Percentiles rank a stretch among this genome's conserved stretches.
Conservation (phyloP, 2,329 filamentous ascomycete genomes). For the Chrysosporium queenslandicum region DNA sequence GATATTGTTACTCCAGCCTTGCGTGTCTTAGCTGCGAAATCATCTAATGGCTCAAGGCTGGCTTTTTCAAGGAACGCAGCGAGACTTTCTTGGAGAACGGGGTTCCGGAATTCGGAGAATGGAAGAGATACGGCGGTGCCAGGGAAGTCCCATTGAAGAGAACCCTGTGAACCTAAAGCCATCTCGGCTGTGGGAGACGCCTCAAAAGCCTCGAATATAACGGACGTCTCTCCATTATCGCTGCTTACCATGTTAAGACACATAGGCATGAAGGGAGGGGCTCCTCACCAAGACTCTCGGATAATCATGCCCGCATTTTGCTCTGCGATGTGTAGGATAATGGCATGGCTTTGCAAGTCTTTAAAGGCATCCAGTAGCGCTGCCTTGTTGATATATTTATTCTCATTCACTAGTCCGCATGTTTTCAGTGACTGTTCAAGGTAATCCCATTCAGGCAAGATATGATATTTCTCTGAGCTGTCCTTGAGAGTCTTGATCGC, state of each 20-base stretch:
- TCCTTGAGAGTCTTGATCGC: not conserved
- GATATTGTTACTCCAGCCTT: conserved; percentile 33
- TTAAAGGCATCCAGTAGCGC: conserved; percentile 1
- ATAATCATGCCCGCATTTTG: conserved; percentile 8
- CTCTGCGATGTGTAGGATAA: not conserved
- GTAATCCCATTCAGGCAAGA: not conserved
- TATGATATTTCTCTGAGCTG: not conserved
- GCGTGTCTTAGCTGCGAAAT: conserved; percentile 26
- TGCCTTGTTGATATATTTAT: not conserved
- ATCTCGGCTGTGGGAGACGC: conserved; percentile 34
- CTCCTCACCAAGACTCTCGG: not conserved
- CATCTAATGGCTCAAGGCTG: conserved; percentile 27
- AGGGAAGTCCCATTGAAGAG: conserved; percentile 40
- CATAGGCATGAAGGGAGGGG: not conserved
- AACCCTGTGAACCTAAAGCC: conserved; percentile 31
- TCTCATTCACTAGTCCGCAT: not conserved
- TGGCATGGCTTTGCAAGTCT: not conserved
- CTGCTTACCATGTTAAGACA: conserved; percentile 17
- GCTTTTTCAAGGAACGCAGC: conserved; percentile 29
- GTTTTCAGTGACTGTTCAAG: not conserved
- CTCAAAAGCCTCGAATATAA: conserved; percentile 39
- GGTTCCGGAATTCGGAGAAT: conserved; percentile 18
- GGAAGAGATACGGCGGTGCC: conserved; percentile 30
- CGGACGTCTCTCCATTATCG: conserved; percentile 20
- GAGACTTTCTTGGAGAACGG: conserved; percentile 22